Percentiles rank a stretch among this genome's conserved stretches.
Evolutionary conservation across 129 eudicot genomes (phyloP).

Genomic region (Artemisia argyi): DNA sequence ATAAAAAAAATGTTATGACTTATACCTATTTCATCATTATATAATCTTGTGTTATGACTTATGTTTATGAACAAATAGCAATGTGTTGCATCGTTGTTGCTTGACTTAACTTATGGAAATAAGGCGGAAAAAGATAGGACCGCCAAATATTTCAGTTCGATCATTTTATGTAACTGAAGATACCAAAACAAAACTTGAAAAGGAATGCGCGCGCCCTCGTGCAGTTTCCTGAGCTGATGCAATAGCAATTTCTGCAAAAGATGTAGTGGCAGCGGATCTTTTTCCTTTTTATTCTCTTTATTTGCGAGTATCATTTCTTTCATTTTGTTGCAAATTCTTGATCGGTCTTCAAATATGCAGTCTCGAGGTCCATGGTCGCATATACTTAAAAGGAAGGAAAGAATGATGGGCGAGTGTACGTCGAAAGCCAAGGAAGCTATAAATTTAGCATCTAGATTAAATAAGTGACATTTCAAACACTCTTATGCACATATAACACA

Average conservation of each 20-base stretch:
- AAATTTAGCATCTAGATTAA: too few species aligned
- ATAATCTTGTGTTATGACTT: neutral
- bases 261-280: conserved; percentile 51
- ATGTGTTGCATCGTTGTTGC: conserved; percentile 77
- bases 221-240: conserved; percentile 83
- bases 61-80: conserved; percentile 36
- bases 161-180: conserved; percentile 79
- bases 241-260: conserved; percentile 76
- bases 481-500: neutral
- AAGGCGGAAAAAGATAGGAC: conserved; percentile 84
- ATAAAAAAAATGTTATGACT: too few species aligned
- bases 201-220: conserved; percentile 62
- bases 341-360: conserved; percentile 25
- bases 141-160: conserved; percentile 67
- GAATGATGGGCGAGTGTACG: conserved; percentile 60
- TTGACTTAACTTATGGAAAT: conserved; percentile 63
- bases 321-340: neutral
- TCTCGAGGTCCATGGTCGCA: conserved; percentile 81
- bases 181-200: conserved; percentile 73
- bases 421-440: conserved; percentile 59
- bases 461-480: neutral
- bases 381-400: conserved; percentile 59
- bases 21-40: neutral
- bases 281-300: neutral
- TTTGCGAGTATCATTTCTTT: neutral